A percentile compares a stretch with the other conserved stretches of the same genome.
Conservation (phyloP, 495 filamentous ascomycete genomes). For the Aspergillus olivimuriae region DNA sequence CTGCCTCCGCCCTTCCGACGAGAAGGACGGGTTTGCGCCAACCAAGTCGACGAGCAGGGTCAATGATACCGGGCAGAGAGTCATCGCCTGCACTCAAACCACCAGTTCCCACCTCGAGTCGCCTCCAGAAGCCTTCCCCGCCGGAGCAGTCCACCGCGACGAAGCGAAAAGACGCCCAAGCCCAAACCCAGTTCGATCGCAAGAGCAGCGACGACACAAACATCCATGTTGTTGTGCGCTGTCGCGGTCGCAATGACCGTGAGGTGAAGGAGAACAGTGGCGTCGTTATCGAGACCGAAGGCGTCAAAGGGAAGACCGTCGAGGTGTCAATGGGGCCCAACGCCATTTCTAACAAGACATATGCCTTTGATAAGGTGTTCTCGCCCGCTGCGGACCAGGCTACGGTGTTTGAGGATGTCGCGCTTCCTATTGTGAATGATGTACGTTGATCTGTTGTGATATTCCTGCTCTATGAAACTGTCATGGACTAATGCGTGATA, state of each 20-base stretch:
- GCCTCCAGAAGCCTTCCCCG: constrained; percentile 33
- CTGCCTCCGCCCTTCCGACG: constrained; percentile 41
- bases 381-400: constrained; percentile 90
- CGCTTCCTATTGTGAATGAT: constrained; percentile 85
- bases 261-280: constrained; percentile 90
- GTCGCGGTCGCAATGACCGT: constrained; percentile 84
- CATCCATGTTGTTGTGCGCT: constrained; percentile 94
- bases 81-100: constrained; percentile 62
- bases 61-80: constrained; percentile 33
- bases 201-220: constrained; percentile 78
- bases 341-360: constrained; percentile 90
- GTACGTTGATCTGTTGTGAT: too few species aligned
- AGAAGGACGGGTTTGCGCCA: constrained; percentile 55
- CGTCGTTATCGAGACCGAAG: constrained; percentile 82
- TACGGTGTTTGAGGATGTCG: constrained; percentile 91
- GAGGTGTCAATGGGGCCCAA: constrained; percentile 89
- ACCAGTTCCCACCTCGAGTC: constrained; percentile 45
- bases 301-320: constrained; percentile 73
- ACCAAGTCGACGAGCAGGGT: constrained; percentile 35
- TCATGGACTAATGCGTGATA: constrained; percentile 27
- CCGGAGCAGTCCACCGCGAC: constrained; percentile 48
- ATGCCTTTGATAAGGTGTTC: constrained; percentile 95
- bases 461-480: not conserved
- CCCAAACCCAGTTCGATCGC: constrained; percentile 71
- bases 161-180: constrained; percentile 77